phyloP scores from a whole-genome alignment of 1,284 basidiomycete genomes.

The Peniophora sp. region DNA sequence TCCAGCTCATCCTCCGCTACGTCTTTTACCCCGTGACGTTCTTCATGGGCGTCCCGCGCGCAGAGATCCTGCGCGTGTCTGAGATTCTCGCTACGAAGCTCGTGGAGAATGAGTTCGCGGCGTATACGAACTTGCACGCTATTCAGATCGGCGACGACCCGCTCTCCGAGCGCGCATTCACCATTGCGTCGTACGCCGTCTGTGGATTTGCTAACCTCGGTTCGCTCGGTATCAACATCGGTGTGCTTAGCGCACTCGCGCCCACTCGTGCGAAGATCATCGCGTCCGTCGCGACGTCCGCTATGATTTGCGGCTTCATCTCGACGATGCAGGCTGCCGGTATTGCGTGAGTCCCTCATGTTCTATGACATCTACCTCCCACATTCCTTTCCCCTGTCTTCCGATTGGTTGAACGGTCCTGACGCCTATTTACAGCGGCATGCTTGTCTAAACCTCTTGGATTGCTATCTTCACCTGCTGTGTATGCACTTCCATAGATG shows the following conservation, averaged over 20 bases:
- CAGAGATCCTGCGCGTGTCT: constrained; percentile 69
- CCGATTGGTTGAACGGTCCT: neutral
- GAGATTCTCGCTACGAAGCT: constrained; percentile 82
- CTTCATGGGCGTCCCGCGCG: constrained; percentile 70
- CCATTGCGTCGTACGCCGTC: constrained; percentile 75
- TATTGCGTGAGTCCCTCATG: constrained; percentile 17
- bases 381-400: neutral
- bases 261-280: constrained; percentile 71
- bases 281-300: constrained; percentile 63
- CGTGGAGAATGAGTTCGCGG: constrained; percentile 84
- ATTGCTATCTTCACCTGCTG: too few species aligned
- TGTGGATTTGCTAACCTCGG: constrained; percentile 89
- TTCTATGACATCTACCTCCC: neutral
- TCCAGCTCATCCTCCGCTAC: constrained; percentile 82
- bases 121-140: constrained; percentile 55
- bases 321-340: constrained; percentile 26
- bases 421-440: constrained; percentile 29
- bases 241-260: constrained; percentile 78
- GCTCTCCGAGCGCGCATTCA: constrained; percentile 65
- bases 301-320: constrained; percentile 77
- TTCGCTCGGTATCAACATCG: constrained; percentile 86
- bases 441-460: constrained; percentile 30
- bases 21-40: constrained; percentile 84
- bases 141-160: constrained; percentile 44
- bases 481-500: too few species aligned